Percentiles rank a stretch among this genome's conserved stretches.
phyloP scores from a whole-genome alignment of 2,329 filamentous ascomycete genomes.

The Corniculantispora saksenae region DNA sequence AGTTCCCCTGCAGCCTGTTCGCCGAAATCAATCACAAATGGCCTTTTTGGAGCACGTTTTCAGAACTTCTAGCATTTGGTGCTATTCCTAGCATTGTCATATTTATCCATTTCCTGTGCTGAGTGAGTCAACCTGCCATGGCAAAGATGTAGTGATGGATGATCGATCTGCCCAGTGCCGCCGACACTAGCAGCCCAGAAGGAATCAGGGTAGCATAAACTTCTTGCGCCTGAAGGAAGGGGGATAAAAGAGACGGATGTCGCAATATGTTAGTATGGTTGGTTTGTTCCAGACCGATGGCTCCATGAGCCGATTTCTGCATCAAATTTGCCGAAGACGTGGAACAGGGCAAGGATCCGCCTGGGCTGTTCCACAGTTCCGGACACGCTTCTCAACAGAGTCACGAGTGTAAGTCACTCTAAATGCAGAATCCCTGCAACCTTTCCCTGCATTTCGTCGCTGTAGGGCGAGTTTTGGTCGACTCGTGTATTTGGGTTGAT shows the following conservation, averaged over 20 bases:
- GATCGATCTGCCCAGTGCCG: too few species aligned
- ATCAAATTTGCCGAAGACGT: background rate
- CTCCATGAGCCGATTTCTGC: background rate
- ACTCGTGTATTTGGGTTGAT: background rate
- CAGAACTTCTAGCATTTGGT: background rate
- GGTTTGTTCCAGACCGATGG: background rate
- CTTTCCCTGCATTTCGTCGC: background rate
- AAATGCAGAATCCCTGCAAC: background rate
- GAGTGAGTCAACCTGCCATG: too few species aligned
- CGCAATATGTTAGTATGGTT: background rate
- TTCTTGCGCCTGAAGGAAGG: background rate
- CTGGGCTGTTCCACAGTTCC: background rate
- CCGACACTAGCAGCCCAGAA: too few species aligned
- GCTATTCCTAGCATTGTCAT: background rate
- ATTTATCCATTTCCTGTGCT: too few species aligned
- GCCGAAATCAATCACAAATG: background rate
- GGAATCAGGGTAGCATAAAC: background rate
- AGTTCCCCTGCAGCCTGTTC: background rate
- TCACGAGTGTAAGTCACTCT: background rate
- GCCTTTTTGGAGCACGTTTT: background rate
- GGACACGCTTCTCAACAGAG: background rate
- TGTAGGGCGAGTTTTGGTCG: background rate
- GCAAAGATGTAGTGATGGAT: too few species aligned
- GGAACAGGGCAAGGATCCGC: background rate
- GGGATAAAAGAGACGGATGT: background rate